Evolutionary conservation across 345 rosid species (phyloP), one percentile per base, ranked within the genome.

Genomic region (Cardamine occulta): DNA sequence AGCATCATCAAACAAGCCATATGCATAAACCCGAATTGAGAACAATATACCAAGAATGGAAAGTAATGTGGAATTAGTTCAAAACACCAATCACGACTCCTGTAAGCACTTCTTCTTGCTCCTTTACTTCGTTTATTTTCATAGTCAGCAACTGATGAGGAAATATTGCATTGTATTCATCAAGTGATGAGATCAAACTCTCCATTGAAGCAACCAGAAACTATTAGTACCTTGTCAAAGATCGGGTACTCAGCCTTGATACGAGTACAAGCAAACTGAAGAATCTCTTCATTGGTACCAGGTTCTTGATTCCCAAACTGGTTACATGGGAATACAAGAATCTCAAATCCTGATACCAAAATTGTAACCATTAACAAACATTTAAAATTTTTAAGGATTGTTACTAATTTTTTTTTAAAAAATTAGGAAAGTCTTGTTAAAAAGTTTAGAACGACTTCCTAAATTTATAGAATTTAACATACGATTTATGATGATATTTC

Each of bases 211-310:
- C 26, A 24, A 24, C 26, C 26, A 24, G 26, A 24, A 2, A 24
- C 2, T 24, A 24, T 2, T 2, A 24, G 26, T 2, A 89, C 98
- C 95, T 89, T 94, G 75, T 89, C 95, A 49, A 94, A 94, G 19
- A 91, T 87, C 9, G 97, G 97, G 84, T 82, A 94, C 85, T 94
- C 98, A 5, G 96, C 97, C 78, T 94, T 94, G 78, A 91, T 91
- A 70, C 91, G 87, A 17, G 98, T 91, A 83, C 98, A 89, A 37
- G 91, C 95, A 68, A 85, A 82, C 67, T 91, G 85, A 49, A 84
- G 15, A 48, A 91, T 89, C 83, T 94, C 82, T 74, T 91, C 93
- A 67, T 87, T 94, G 57, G 57, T 63, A 69, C 97, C 96, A 15
- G 96, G 98, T 78, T 94, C 98, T 79, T 94, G 97, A 72, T 80